Percentiles rank a stretch among this genome's conserved stretches.
Evolutionary conservation across 2,329 filamentous ascomycete genomes (phyloP).

Genomic region (Neurospora crassa): DNA sequence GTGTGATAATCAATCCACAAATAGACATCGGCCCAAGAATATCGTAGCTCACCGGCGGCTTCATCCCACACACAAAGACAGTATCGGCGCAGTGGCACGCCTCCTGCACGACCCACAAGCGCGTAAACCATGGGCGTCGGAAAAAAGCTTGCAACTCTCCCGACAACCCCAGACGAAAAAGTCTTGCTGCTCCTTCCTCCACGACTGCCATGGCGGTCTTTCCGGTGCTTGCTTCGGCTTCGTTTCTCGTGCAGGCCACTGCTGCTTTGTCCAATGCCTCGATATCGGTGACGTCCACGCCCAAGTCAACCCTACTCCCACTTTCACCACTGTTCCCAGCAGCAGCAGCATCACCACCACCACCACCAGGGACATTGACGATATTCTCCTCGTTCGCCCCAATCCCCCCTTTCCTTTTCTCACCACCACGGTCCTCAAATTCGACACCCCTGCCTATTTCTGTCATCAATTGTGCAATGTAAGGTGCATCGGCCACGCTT

Average conservation of each 20-base stretch:
- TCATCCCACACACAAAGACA: constrained; percentile 8
- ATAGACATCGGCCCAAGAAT: accelerated
- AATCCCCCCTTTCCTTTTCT: too few relatives aligned
- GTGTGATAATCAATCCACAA: not conserved
- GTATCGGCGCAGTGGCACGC: constrained; percentile 8
- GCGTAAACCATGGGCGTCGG: not conserved
- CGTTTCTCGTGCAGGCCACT: not conserved
- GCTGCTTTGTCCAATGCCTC: too few relatives aligned
- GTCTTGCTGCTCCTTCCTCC: not conserved
- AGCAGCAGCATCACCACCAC: too few relatives aligned
- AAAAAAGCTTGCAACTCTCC: not conserved
- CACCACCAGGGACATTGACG: too few relatives aligned
- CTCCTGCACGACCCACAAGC: constrained; percentile 1
- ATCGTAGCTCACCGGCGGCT: not conserved
- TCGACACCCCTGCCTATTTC: too few relatives aligned
- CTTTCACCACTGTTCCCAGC: too few relatives aligned
- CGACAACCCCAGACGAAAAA: not conserved
- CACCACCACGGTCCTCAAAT: too few relatives aligned
- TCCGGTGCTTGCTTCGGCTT: not conserved
- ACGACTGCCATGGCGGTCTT: not conserved
- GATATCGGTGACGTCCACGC: too few relatives aligned
- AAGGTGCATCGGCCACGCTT: too few relatives aligned
- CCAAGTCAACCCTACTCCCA: too few relatives aligned
- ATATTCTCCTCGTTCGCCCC: too few relatives aligned
- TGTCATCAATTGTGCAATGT: too few relatives aligned